Evolutionary conservation across 2,329 filamentous ascomycete genomes (phyloP).

Genomic region (Aspergillus sp.): DNA sequence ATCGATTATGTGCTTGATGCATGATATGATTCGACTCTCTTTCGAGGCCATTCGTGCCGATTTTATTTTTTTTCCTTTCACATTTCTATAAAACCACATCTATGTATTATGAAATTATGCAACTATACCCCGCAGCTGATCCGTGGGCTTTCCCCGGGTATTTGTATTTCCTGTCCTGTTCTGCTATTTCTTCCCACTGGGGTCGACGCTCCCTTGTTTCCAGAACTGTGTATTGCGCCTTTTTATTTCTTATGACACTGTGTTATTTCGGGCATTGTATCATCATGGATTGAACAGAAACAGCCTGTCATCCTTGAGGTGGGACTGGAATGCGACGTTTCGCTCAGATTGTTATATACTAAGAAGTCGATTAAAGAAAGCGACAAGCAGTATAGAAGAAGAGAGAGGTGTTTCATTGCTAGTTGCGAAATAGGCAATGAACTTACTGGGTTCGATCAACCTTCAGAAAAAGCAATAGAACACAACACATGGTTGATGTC

Average conservation of each 20-base stretch:
- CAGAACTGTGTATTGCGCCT: not conserved
- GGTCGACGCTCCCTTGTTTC: not conserved
- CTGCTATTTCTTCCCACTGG: not conserved
- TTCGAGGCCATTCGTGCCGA: not conserved
- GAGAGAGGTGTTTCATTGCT: not conserved
- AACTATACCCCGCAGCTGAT: slow-evolving; percentile 18
- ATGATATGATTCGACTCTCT: not conserved
- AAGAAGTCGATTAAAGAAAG: not conserved
- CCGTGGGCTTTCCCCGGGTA: slow-evolving; percentile 5
- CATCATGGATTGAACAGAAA: slow-evolving; percentile 6
- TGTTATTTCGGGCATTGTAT: not conserved
- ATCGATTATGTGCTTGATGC: not conserved
- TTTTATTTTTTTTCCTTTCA: not conserved
- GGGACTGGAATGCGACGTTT: slow-evolving; percentile 5
- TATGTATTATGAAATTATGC: slow-evolving; percentile 12
- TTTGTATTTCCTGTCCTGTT: slow-evolving; percentile 11
- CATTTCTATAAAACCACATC: not conserved
- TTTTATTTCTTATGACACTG: not conserved
- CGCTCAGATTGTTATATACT: not conserved
- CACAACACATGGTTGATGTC: not conserved
- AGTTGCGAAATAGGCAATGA: not conserved
- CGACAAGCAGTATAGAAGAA: not conserved
- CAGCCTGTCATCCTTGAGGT: slow-evolving; percentile 4
- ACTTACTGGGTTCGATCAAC: not conserved
- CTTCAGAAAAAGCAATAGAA: not conserved